Evolutionary conservation across 352 stramenopile species (phyloP), one percentile per base, ranked within the genome.

Genomic region (Blastocystis sp.): DNA sequence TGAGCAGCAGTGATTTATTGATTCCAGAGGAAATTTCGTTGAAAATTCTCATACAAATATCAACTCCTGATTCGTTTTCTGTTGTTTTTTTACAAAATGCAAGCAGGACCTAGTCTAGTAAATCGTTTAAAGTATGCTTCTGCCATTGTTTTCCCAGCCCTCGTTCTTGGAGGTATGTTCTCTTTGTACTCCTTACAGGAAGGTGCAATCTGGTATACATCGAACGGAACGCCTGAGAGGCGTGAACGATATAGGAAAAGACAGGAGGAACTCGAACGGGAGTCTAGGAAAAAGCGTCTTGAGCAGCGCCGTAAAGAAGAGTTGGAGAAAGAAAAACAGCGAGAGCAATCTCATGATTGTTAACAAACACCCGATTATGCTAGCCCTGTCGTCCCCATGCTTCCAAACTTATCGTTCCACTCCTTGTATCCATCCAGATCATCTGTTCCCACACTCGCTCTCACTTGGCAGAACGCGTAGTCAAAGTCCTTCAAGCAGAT

Each of bases 401-500:
- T 98, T 4, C 95, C 95, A 68, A 97, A 98, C 62, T 96, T 93
- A 6, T 95, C 93, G 76, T 98, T 98, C 95, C 95, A 98, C 54
- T 95, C 91, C 50, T 94, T 92, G 82, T 98, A 98, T 75, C 95
- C 95, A 1, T 95, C 91, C 24, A 99, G 92, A 90, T 99, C 97
- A 34, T 95, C 95, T 20, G 92, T 90, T 6, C 95, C 94, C 20
- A 99, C 97, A 91, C 95, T 98, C 20, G 96, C 96, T 59, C 95
- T 95, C 63, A 98, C 97, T 91, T 95, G 92, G 2, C 93, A 93
- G 18, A 99, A 92, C 18, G 96, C 95, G 63, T 94, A 91, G n/a
- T 95, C 93, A 90, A 99, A 99, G 91, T 99, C 96, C 41, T 96
- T 93, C 59, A 95, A 94, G 30, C 92, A 94, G 89, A 99, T 98